Evolutionary conservation across 73 alveolate genomes (phyloP).

Genomic region (Strombidium stylifer): DNA sequence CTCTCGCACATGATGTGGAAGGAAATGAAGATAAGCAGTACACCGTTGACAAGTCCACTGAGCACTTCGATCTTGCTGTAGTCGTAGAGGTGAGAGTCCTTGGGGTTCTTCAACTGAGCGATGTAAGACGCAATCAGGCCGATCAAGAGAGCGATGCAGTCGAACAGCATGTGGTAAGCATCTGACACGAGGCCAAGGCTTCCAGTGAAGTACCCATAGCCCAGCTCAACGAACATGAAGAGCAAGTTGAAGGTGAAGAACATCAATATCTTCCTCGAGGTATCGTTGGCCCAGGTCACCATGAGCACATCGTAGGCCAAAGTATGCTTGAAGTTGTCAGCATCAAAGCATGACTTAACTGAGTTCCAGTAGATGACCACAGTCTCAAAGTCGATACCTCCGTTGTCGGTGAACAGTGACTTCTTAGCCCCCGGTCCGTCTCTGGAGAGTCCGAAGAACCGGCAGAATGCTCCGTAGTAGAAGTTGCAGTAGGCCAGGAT

Average conservation of each 20-base stretch:
- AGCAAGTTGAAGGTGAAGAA: slow-evolving; percentile 78
- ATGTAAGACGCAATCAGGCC: slow-evolving; percentile 93
- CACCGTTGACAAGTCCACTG: slow-evolving; percentile 92
- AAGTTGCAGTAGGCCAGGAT: too few species aligned
- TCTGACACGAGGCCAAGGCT: slow-evolving; percentile 94
- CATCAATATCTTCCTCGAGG: slow-evolving; percentile 45
- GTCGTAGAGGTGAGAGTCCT: slow-evolving; percentile 85
- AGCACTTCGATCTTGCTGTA: slow-evolving; percentile 88
- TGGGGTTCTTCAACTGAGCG: slow-evolving; percentile 58
- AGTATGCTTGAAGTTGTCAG: too few species aligned
- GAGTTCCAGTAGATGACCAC: too few species aligned
- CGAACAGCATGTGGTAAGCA: slow-evolving; percentile 95
- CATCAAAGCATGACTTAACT: too few species aligned
- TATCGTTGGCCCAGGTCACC: too few species aligned
- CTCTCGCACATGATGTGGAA: slow-evolving; percentile 90
- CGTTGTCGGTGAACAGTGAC: too few species aligned
- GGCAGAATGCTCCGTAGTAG: too few species aligned
- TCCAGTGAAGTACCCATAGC: slow-evolving; percentile 90
- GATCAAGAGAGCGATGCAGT: slow-evolving; percentile 94
- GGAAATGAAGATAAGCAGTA: slow-evolving; percentile 92
- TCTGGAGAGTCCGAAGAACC: too few species aligned
- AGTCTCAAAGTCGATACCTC: too few species aligned
- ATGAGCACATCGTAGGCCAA: too few species aligned
- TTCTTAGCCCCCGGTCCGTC: too few species aligned
- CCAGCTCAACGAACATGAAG: slow-evolving; percentile 97